Percentiles rank a stretch among this genome's conserved stretches.
These are phyloP conservation scores for Ustilago hordei DNA, from an alignment of 1,284 basidiomycete genomes.

Conservation along the genomic window DNA sequence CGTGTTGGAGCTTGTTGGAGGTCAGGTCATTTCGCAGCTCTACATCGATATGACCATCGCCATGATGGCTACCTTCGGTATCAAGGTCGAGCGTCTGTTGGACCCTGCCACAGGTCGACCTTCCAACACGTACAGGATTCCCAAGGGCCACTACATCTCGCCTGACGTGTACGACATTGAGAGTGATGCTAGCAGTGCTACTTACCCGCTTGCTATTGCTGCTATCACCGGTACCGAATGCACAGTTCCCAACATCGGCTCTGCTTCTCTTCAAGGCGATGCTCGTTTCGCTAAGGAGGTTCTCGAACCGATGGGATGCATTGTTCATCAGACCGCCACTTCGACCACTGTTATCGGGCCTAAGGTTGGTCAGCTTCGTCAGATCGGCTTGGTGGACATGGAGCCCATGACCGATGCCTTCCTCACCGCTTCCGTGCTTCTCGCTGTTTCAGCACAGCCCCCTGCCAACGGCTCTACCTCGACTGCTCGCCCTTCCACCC, in stretches of 20 bases:
- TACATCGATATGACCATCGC: slow-evolving; percentile 99
- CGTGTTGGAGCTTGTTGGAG: slow-evolving; percentile 88
- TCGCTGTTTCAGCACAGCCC: slow-evolving; percentile 76
- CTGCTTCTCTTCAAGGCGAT: slow-evolving; percentile 91
- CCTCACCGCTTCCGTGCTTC: slow-evolving; percentile 90
- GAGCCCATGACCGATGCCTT: slow-evolving; percentile 99
- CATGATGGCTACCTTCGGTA: slow-evolving; percentile 96
- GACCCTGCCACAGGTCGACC: slow-evolving; percentile 77
- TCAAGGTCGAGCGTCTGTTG: slow-evolving; percentile 79
- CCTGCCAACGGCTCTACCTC: slow-evolving; percentile 66
- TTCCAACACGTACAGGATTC: slow-evolving; percentile 84
- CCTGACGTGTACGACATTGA: slow-evolving; percentile 88
- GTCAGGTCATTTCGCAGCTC: slow-evolving; percentile 95
- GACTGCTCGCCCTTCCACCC: slow-evolving; percentile 72
- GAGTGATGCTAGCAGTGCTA: slow-evolving; percentile 93
- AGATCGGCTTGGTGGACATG: slow-evolving; percentile 93
- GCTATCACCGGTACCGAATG: slow-evolving; percentile 95
- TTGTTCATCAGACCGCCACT: slow-evolving; percentile 85
- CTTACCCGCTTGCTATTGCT: slow-evolving; percentile 95
- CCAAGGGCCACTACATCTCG: slow-evolving; percentile 82
- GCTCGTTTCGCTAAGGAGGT: slow-evolving; percentile 94
- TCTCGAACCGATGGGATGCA: slow-evolving; percentile 93
- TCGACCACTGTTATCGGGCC: slow-evolving; percentile 95
- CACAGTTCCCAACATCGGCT: slow-evolving; percentile 92
- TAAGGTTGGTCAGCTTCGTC: slow-evolving; percentile 81